Evolutionary conservation across 163 green algal genomes (phyloP), one percentile per base, ranked within the genome.

Genomic region (Scenedesmus sp.): DNA sequence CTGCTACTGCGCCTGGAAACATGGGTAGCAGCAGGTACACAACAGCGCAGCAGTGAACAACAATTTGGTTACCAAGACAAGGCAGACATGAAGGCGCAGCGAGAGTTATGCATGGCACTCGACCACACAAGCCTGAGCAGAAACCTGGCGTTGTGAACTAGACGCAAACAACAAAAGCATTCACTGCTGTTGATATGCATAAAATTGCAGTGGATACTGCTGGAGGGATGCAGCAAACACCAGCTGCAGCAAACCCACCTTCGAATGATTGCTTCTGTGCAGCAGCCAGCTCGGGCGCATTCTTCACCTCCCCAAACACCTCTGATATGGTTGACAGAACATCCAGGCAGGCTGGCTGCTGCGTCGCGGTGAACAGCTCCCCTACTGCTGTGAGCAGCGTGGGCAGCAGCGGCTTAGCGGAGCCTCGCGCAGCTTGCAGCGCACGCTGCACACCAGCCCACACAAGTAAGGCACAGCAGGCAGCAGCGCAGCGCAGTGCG

Each of bases 241-340:
- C 2, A 59, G 76, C 34, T 52, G 23, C 56, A n/a, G 1, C 54
- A 20, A 6, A 34, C 73, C 23, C 74, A 91, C 87, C 87, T 88
- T 87, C 85, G 34, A 93, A 59, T 46, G 90, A 84, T 23, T 88
- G 26, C 59, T 74, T 54, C 84, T 93, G 90, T 55, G 90, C 90
- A 5, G 62, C 90, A 15, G 90, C 90, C 15, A 91, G 15, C 10
- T 90, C 84, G 13, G 84, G 84, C 23, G 70, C 74, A 16, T 60
- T 60, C 67, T 77, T 82, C 12, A 94, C 77, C 91, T 95, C 92
- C 26, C 95, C 95, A 84, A 95, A 96, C 87, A 95, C 62, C 91
- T 96, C 95, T 46, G 92, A 86, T 18, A 93, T 83, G 3, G 93
- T 92, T 18, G 84, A 82, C 87, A 96, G 90, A 56, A 91, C 79